Evolutionary conservation across 495 filamentous ascomycete genomes (phyloP).

Genomic region (Penicillium waksmanii): DNA sequence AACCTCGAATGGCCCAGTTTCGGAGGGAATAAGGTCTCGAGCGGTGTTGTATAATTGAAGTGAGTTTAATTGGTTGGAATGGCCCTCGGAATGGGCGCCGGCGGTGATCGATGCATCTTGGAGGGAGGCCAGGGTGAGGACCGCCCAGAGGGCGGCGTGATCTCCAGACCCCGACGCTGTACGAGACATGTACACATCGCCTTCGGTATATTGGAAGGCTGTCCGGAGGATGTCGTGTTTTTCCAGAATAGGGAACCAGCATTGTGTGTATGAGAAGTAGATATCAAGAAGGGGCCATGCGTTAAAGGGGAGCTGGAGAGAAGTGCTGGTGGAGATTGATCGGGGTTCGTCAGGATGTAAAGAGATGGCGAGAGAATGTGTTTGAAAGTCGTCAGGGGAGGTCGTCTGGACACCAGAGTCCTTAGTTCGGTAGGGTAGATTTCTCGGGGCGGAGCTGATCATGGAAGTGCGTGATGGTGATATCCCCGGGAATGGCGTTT

Average conservation of each 20-base stretch:
- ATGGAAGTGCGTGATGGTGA: slow-evolving; percentile 40
- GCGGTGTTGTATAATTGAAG: slow-evolving; percentile 57
- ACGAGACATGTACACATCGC: slow-evolving; percentile 34
- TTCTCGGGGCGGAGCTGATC: slow-evolving; percentile 20
- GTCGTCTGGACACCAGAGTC: slow-evolving; percentile 36
- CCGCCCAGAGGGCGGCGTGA: slow-evolving; percentile 67
- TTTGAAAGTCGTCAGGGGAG: slow-evolving; percentile 5
- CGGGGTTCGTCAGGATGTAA: slow-evolving; percentile 12
- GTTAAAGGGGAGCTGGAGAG: slow-evolving; percentile 46
- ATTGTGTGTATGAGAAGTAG: slow-evolving; percentile 75
- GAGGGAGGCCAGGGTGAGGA: slow-evolving; percentile 55
- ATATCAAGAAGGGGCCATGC: slow-evolving; percentile 66
- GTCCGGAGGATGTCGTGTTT: slow-evolving; percentile 65
- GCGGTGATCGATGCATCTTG: slow-evolving; percentile 52
- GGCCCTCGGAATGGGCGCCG: slow-evolving; percentile 29
- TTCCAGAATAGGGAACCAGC: slow-evolving; percentile 74
- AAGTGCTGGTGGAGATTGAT: slow-evolving; percentile 17
- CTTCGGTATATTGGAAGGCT: slow-evolving; percentile 49
- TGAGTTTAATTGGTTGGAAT: slow-evolving; percentile 23
- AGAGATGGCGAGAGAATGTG: slow-evolving; percentile 11
- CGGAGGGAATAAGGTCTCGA: slow-evolving; percentile 57
- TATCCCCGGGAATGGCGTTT: slow-evolving; percentile 27
- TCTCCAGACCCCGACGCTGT: slow-evolving; percentile 49
- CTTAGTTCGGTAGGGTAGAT: slow-evolving; percentile 19
- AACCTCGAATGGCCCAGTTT: slow-evolving; percentile 54